phyloP scores from a whole-genome alignment of 257 asterid genomes.

The Lavandula angustifolia region DNA sequence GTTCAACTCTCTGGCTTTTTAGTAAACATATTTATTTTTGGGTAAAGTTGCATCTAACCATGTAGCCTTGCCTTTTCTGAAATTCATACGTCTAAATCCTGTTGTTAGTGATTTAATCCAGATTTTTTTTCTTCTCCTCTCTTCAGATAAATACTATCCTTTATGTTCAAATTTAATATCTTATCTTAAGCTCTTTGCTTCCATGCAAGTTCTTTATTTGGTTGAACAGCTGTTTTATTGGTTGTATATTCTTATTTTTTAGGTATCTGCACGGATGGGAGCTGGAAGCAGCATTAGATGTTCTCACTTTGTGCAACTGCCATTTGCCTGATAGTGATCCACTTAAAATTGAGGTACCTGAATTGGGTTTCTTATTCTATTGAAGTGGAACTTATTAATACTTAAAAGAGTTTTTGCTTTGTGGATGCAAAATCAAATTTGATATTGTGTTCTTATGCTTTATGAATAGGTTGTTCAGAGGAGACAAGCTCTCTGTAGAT shows the following conservation, averaged over 20 bases:
- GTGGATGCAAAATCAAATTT: constrained; percentile 30
- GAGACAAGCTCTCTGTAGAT: constrained; percentile 84
- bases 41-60: constrained; percentile 13
- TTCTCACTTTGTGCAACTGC: constrained; percentile 93
- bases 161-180: background rate
- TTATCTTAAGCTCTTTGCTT: constrained; percentile 18
- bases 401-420: constrained; percentile 15
- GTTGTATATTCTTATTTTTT: constrained; percentile 31
- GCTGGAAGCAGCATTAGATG: constrained; percentile 93
- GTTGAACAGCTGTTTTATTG: constrained; percentile 19
- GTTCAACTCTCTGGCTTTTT: constrained; percentile 34
- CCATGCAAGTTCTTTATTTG: constrained; percentile 16
- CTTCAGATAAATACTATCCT: background rate
- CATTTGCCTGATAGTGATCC: constrained; percentile 70
- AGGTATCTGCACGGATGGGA: constrained; percentile 87
- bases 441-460: constrained; percentile 18
- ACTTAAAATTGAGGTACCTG: constrained; percentile 69
- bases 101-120: constrained; percentile 11
- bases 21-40: constrained; percentile 8
- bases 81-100: constrained; percentile 8
- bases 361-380: constrained; percentile 26
- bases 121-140: background rate
- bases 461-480: constrained; percentile 66
- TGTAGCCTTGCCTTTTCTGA: constrained; percentile 21
- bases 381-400: constrained; percentile 19